Base-by-base conservation (phyloP, 805 yeast genomes). In the Wickerhamomyces chambardii region DNA sequence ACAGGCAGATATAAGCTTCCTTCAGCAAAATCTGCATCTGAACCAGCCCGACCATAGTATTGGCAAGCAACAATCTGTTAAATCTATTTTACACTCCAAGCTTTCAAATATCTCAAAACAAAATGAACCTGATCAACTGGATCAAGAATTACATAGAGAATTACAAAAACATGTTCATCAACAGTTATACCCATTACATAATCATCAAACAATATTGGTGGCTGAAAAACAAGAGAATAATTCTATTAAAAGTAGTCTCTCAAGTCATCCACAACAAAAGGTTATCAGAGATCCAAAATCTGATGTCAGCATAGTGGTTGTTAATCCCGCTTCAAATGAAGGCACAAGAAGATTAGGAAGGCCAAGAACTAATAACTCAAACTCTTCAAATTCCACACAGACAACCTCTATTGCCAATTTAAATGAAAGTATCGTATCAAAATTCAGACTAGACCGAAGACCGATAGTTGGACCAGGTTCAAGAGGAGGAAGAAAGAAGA, bases 381-480 rank as follows among this genome's bases (percentile, higher is more conserved):
- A 21, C 15, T 35, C 27, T 6, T 22, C 31, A 16, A 25, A 25
- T 17, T 31, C 37, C 17, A 24, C 17, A 17, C 43, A 32, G 15
- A 32, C 22, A 1, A 19, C 38, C 1, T 41, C 56, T 0, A 24
- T 38, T 10, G 39, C 38, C 10, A 51, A 50, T 37, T 30, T 29
- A 14, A 50, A 50, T 18, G 48, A 49, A 30, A 41, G 48, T 12
- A 24, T 51, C 6, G 29, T 51, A 3, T 47, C 54, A 4, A 42
- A 32, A 12, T 51, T 51, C 28, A 46, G 56, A 38, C 38, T 46
- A 5, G 56, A 51, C 31, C 36, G 47, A 2, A 36, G 24, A 32
- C 56, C 56, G 11, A 21, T 51, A 1, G 21, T 35, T 15, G 56
- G 56, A 0, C 55, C 55, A 1, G 56, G 56, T 2, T 50, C 55